Base-by-base conservation (phyloP, 768 basidiomycete genomes). In the Leccinum imitatum region DNA sequence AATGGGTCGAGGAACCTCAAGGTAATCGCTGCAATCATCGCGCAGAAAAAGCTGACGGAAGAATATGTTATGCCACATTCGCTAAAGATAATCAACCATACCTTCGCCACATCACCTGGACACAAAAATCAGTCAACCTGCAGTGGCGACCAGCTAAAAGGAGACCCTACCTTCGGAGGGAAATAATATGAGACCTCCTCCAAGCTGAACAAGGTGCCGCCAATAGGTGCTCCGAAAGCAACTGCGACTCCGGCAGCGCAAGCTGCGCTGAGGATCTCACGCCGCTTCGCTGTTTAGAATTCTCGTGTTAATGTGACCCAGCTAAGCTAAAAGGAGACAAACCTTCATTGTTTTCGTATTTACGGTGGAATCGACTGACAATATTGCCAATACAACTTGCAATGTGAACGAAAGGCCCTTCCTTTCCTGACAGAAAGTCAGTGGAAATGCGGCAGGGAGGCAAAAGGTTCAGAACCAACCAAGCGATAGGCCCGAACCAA, bases 111-210 rank as follows among this genome's bases (percentile, higher is more conserved):
- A 98, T 94, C 57, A 91, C 89, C 85, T 87, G 35, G 3, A 23
- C 37, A 14, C n/a, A 27, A 10, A 14, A 30, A 55, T 13, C 35
- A 19, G 54, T 69, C 47, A 69, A 41, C 5, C 6, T 19, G 27
- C 13, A 48, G 19, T 11, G 25, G 8, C 10, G 6, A 47, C 3
- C 3, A 39, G 53, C 50, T 11, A 39, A 41, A 57, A 37, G 23
- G 6, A 59, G 65, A 25, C 35, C 65, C 4, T 59, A 87, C 90
- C 80, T 97, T 97, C 0, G 95, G 90, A 13, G 96, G 97, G 73
- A 98, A 98, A 75, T 92, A 98, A 72, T 96, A 96, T 4, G 90
- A 92, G 6, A 96, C 95, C 73, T 98, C 96, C 74, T 98, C 96
- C 64, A 98, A 76, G 63, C 93, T 93, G 73, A 96, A 96, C 54